A percentile compares a stretch with the other conserved stretches of the same genome.
These are phyloP conservation scores for Scenedesmus sp. DNA, from an alignment of 163 green algal genomes.

Conservation along the genomic window DNA sequence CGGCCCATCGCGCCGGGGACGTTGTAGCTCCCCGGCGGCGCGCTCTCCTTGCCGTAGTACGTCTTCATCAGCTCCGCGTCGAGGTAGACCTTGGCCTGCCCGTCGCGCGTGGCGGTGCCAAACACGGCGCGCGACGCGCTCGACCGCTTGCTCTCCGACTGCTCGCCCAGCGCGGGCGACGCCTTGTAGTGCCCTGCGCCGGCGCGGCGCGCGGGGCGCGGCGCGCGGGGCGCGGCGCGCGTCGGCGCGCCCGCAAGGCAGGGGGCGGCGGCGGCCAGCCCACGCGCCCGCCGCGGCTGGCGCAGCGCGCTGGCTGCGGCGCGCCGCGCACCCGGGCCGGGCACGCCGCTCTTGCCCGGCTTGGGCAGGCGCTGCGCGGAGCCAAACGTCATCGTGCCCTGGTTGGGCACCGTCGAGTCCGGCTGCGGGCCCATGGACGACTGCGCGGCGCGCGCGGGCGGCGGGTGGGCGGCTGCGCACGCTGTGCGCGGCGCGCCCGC, in stretches of 20 bases:
- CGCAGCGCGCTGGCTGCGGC: too few relatives aligned
- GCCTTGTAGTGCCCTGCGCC: slow-evolving; percentile 40
- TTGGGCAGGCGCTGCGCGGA: slow-evolving; percentile 52
- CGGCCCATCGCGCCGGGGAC: slow-evolving; percentile 52
- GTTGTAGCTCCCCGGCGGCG: slow-evolving; percentile 63
- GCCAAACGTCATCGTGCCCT: slow-evolving; percentile 53
- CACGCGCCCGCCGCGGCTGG: too few relatives aligned
- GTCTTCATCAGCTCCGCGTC: slow-evolving; percentile 72
- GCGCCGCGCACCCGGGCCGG: slow-evolving; percentile 62
- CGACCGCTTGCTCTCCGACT: slow-evolving; percentile 63
- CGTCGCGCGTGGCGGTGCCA: slow-evolving; percentile 60
- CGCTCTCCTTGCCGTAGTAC: slow-evolving; percentile 54
- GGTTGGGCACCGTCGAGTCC: slow-evolving; percentile 55
- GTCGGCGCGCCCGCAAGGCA: too few relatives aligned
- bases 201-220: too few relatives aligned
- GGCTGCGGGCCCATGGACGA: slow-evolving; percentile 61
- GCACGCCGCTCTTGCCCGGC: slow-evolving; percentile 42
- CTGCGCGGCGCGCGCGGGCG: slow-evolving; percentile 15
- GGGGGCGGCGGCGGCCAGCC: too few relatives aligned
- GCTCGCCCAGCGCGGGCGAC: slow-evolving; percentile 50
- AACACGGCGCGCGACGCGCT: slow-evolving; percentile 61
- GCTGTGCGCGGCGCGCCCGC: too few relatives aligned
- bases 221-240: too few relatives aligned
- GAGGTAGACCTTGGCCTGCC: slow-evolving; percentile 64
- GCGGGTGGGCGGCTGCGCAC: too few relatives aligned